Conservation (phyloP, 148 eudicot genomes). For the Cornus suecica region DNA sequence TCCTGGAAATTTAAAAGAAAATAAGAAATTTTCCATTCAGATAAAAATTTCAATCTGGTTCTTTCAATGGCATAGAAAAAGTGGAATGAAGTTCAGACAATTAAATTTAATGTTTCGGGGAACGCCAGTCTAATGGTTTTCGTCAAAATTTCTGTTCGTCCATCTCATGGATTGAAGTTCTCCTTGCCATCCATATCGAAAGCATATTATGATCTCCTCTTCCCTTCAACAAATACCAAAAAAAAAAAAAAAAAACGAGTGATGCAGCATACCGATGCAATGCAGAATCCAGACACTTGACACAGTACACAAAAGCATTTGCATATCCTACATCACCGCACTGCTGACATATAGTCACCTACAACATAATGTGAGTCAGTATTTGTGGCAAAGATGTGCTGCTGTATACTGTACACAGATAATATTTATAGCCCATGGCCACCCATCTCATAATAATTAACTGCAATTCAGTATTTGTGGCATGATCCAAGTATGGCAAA, state of each 20-base stretch:
- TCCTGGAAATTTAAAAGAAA: too few relatives aligned
- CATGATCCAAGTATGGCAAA: not conserved
- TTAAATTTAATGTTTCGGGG: not conserved
- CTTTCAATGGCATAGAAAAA: not conserved
- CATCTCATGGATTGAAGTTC: not conserved
- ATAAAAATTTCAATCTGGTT: not conserved
- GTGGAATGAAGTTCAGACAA: not conserved
- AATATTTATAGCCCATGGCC: not conserved
- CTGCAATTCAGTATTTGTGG: not conserved
- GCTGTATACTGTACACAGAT: not conserved
- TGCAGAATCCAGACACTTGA: conserved; percentile 40
- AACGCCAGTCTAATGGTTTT: not conserved
- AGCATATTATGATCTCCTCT: not conserved
- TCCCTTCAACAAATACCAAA: not conserved
- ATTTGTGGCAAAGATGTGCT: not conserved
- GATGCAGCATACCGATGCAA: conserved; percentile 52
- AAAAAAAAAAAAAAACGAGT: not conserved
- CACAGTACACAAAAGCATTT: conserved; percentile 57
- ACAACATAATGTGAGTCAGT: conserved; percentile 10
- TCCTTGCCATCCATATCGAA: not conserved
- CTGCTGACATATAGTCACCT: conserved; percentile 50
- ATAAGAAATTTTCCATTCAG: too few relatives aligned
- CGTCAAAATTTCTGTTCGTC: not conserved
- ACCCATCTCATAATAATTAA: not conserved
- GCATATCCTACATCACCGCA: conserved; percentile 54